phyloP scores from a whole-genome alignment of 169 alveolate genomes.

The Toxoplasma gondii region DNA sequence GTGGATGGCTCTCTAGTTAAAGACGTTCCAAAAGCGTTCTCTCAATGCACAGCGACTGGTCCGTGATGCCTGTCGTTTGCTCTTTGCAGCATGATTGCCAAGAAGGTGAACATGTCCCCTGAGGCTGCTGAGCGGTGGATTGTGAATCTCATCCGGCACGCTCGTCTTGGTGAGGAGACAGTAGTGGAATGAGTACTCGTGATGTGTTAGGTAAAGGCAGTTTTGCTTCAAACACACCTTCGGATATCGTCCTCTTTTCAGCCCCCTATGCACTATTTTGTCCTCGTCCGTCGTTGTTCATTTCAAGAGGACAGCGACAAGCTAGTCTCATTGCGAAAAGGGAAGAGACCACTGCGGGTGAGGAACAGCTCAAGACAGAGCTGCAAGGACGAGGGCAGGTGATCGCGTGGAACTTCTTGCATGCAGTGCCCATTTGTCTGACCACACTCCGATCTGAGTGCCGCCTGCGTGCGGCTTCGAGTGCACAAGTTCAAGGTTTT shows the following conservation, averaged over 20 bases:
- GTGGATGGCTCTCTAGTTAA: neutral
- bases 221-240: too few relatives aligned
- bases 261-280: neutral
- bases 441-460: too few relatives aligned
- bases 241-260: neutral
- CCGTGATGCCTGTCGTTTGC: neutral
- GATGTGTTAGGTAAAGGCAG: neutral
- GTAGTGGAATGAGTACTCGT: neutral
- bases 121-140: constrained; percentile 93
- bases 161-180: constrained; percentile 67
- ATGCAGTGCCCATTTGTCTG: too few relatives aligned
- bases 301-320: too few relatives aligned
- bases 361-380: too few relatives aligned
- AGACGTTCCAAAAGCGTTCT: neutral
- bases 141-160: constrained; percentile 89
- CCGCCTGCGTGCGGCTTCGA: too few relatives aligned
- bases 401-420: too few relatives aligned
- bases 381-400: too few relatives aligned
- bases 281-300: neutral
- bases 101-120: constrained; percentile 85
- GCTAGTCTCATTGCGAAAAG: too few relatives aligned
- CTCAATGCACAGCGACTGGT: neutral
- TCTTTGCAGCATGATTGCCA: constrained; percentile 82
- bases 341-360: too few relatives aligned
- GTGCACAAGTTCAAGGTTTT: too few relatives aligned